Base-by-base conservation (phyloP, 192 early-diverging fungal species). In the Lobosporangium transversale region DNA sequence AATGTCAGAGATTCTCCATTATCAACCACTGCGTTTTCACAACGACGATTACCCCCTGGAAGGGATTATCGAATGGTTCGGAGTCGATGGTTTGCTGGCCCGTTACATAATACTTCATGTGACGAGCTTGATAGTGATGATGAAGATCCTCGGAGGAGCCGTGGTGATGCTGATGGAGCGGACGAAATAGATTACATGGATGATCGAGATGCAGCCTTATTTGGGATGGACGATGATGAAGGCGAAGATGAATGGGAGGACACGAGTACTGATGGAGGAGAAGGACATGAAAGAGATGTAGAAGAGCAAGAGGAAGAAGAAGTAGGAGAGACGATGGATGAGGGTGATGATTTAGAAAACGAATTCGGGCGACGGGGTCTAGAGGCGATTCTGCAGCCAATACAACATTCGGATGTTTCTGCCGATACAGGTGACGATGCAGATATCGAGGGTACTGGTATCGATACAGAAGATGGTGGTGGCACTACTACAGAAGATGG, bases 211-310 rank as follows among this genome's bases (percentile, higher is more conserved):
- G 61, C 61, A 0, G 69, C 69, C 0, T 36, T 71, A 15, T 71
- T 71, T 43, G 69, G 69, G 8, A 71, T 71, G 69, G 69, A 71
- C 48, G 69, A 71, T 35, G 69, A 71, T 56, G 69, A 68, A 47
- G 66, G 56, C 7, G 66, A 63, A 23, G 69, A 71, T 29, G 69
- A 63, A 12, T 57, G 53, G 54, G 69, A 71, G 30, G 61, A 71
- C 26, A 51, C 58, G 60, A 71, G 53, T 27, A 58, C 53, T 2
- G 63, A 48, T 14, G 55, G 44, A 48, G 53, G 23, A 15, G 58
- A 60, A 4, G n/a, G n/a, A n/a, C n/a, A n/a, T n/a, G n/a, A n/a
- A n/a, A n/a, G n/a, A n/a, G n/a, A n/a, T n/a, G n/a, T n/a, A n/a
- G 44, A 60, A 2, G 44, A 56, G 4, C 50, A 57, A 1, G 63